Evolutionary conservation across 192 early-diverging fungal species (phyloP), one percentile per base, ranked within the genome.

Genomic region (Spizellomyces sp.): DNA sequence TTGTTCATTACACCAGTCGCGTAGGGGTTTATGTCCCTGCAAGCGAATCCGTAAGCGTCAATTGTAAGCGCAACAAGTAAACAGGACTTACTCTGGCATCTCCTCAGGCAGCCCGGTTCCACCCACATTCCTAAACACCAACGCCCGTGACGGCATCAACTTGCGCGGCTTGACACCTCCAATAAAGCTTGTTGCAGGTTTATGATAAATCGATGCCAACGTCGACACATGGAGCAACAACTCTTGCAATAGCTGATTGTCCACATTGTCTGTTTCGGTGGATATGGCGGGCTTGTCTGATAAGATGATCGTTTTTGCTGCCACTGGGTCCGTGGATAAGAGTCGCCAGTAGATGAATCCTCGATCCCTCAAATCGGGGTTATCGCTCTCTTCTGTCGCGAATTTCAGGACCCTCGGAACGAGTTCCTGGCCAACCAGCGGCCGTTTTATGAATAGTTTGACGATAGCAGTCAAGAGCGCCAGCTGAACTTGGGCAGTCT

Each of bases 271-370:
- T 57, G 93, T 92, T 77, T 98, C 95, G 22, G 93, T 93, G 8
- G 93, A 91, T 60, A 99, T 98, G 62, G 92, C 84, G 10, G 96
- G 96, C 72, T 95, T 98, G 50, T 97, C 95, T 9, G 91, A 90
- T 15, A 99, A 81, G 12, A 99, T 91, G 19, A 99, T 88, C 0
- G 92, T 85, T 84, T 96, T 96, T 6, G 94, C 91, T 5, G 91
- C 90, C 47, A 90, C 91, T 12, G 95, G 95, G 74, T 98, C 94
- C 0, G 96, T 96, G 9, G 95, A 96, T 17, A 99, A 80, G 65
- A 99, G 78, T 15, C 98, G 83, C 96, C 98, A 98, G 81, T 98
- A 98, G 71, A 99, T 96, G 66, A 94, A 98, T 6, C 94, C 98
- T 54, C 98, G 89, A 79, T 99, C 98, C 61, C 98, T 89, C 64